These are phyloP conservation scores for Cucumis variabilis DNA, from an alignment of 331 rosid genomes.

Conservation along the genomic window DNA sequence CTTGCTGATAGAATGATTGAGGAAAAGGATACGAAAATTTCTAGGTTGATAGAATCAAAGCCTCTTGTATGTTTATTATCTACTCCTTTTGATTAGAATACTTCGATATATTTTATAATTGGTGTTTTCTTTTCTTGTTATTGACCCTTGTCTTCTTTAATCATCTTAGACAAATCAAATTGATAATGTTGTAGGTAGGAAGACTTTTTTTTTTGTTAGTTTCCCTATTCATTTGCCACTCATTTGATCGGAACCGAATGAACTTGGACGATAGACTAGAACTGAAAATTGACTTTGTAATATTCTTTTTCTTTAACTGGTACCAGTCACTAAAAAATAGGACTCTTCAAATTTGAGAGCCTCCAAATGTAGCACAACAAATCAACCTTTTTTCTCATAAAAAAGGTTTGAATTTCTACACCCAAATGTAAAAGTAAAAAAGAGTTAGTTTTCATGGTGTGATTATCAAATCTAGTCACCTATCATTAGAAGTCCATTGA, in stretches of 20 bases:
- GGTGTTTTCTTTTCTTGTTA: slow-evolving; percentile 30
- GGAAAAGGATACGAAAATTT: slow-evolving; percentile 89
- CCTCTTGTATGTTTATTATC: slow-evolving; percentile 53
- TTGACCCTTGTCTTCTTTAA: slow-evolving; percentile 32
- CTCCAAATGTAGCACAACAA: slow-evolving; percentile 80
- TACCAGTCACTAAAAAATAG: slow-evolving; percentile 67
- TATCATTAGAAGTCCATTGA: no score
- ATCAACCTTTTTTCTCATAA: slow-evolving; percentile 29
- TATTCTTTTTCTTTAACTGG: slow-evolving; percentile 41
- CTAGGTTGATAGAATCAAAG: slow-evolving; percentile 78
- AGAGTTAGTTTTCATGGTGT: no score
- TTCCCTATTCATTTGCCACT: slow-evolving; percentile 27
- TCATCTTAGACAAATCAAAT: slow-evolving; percentile 67
- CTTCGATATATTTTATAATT: not conserved
- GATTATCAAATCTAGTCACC: not conserved
- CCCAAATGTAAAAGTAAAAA: no score
- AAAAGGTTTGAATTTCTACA: not conserved
- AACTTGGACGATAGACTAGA: slow-evolving; percentile 25
- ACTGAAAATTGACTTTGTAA: slow-evolving; percentile 31
- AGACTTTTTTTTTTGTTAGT: not conserved
- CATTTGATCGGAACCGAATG: slow-evolving; percentile 6
- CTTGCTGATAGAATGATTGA: slow-evolving; percentile 92
- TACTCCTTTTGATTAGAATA: slow-evolving; percentile 26
- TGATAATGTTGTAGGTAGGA: no score
- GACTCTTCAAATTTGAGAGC: slow-evolving; percentile 63